Evolutionary conservation across 2,329 filamentous ascomycete species (phyloP).

Genomic region (Rutstroemia sp.): DNA sequence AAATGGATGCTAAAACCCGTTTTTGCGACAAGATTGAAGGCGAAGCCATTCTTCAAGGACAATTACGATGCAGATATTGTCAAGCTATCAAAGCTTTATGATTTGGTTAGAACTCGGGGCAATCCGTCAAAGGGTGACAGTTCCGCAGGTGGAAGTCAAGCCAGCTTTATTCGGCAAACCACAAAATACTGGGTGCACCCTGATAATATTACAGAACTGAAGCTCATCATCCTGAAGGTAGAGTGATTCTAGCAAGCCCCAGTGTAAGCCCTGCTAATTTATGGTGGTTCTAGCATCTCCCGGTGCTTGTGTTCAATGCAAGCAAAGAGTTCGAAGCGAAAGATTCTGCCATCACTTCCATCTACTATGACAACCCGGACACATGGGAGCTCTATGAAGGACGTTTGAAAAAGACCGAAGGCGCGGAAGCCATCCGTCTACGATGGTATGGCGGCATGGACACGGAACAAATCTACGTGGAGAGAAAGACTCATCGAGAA

Average conservation of each 20-base stretch:
- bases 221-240: conserved; percentile 89
- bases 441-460: conserved; percentile 98
- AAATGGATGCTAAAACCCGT: conserved; percentile 88
- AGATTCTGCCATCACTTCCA: conserved; percentile 93
- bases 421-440: conserved; percentile 90
- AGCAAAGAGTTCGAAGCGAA: conserved; percentile 91
- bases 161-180: conserved; percentile 92
- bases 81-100: conserved; percentile 90
- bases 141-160: conserved; percentile 82
- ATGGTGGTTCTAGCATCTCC: conserved; percentile 57
- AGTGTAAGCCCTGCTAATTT: conserved; percentile 15
- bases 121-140: conserved; percentile 90
- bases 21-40: conserved; percentile 90
- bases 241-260: background rate
- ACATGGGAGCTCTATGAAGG: conserved; percentile 93
- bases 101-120: conserved; percentile 85
- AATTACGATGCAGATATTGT: conserved; percentile 97
- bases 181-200: conserved; percentile 99
- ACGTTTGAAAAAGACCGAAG: conserved; percentile 94
- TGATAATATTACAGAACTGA: conserved; percentile 96
- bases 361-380: conserved; percentile 94
- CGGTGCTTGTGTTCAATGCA: conserved; percentile 93
- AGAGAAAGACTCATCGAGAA: conserved; percentile 95
- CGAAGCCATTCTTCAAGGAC: conserved; percentile 97
- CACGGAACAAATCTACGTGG: conserved; percentile 89